Evolutionary conservation across 2,329 filamentous ascomycete genomes (phyloP), one percentile per base, ranked within the genome.

Genomic region (Diplodia sapinea): DNA sequence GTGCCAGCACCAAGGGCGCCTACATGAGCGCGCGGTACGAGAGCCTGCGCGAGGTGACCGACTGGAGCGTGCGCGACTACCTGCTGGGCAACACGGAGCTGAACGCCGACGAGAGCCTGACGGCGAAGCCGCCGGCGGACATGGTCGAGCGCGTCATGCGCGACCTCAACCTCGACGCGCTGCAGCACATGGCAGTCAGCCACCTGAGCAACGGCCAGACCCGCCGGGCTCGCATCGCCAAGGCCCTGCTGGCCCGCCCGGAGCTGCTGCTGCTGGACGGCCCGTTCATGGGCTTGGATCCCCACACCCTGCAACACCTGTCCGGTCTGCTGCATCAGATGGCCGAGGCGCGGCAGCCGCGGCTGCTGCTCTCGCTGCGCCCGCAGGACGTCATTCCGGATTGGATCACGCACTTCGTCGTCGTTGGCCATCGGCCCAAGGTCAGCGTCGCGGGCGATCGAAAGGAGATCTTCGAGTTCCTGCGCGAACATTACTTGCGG

Each of bases 131-230:
- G 9, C 43, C 66, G 26, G 74, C 74, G 7, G 75, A 80, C 17
- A 57, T 77, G 15, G 75, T 72, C 1, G 83, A 86, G 5, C 83
- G 86, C 9, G 88, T 97, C 0, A 86, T 93, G 17, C 76, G 76
- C 7, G 90, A 96, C 72, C 80, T 99, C 66, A 86, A 86, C 61
- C 82, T 99, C 15, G 82, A 84, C 0, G 82, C 85, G 9, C 82
- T 98, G 55, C 81, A 96, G 1, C 85, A 91, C 49, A 89, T 97
- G 76, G 94, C 94, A 0, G 91, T 98, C 8, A 87, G 91, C 29
- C 96, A 95, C 76, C 80, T 99, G 66, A 97, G 93, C 76, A 97
- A 98, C 78, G 95, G 95, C 0, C 95, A 99, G 79, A 94, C 91
- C 7, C 85, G 94, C 70, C 84, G 95, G 66, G 91, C 94, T 8